phyloP scores from a whole-genome alignment of 2,329 filamentous ascomycete species.

The Chaetomiaceae sp. region DNA sequence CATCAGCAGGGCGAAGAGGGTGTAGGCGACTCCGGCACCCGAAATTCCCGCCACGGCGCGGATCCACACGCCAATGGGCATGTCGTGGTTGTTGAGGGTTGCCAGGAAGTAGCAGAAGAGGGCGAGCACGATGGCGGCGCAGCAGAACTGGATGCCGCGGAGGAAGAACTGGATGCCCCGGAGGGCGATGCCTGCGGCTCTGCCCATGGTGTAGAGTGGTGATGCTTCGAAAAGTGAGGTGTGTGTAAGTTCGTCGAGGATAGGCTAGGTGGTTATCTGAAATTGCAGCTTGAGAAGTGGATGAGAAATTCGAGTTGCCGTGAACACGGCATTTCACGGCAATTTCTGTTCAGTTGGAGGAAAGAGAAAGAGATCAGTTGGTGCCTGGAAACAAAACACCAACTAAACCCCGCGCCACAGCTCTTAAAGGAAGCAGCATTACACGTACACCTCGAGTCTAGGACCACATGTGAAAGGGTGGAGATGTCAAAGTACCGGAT shows the following conservation, averaged over 20 bases:
- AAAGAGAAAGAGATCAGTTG: neutral
- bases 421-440: neutral
- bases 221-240: neutral
- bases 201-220: constrained; percentile 47
- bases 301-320: neutral
- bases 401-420: no score
- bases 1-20: constrained; percentile 64
- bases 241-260: no score
- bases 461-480: neutral
- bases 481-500: neutral
- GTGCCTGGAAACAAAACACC: neutral
- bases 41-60: constrained; percentile 75
- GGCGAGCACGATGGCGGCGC: constrained; percentile 67
- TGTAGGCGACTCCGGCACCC: constrained; percentile 71
- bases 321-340: neutral
- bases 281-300: neutral
- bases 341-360: neutral
- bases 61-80: constrained; percentile 59
- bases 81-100: constrained; percentile 60
- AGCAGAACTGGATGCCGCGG: constrained; percentile 69
- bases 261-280: neutral
- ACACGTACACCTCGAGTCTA: no score
- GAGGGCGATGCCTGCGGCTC: constrained; percentile 56
- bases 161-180: constrained; percentile 66
- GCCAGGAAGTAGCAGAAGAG: constrained; percentile 84